Evolutionary conservation across 305 asterid species (phyloP).

Genomic region (Fraxinus angustifolia): DNA sequence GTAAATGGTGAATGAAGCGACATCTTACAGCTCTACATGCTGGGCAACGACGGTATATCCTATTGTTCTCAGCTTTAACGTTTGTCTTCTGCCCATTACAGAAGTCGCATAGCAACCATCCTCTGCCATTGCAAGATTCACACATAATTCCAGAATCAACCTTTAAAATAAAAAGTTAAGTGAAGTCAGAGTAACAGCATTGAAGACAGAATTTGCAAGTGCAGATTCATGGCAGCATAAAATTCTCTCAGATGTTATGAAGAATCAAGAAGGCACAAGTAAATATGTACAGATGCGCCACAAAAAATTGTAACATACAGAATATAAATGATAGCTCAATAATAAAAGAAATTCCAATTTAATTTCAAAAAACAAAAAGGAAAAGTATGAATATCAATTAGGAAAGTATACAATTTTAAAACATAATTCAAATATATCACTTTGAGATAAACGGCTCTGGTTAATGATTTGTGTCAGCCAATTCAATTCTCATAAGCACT

Average conservation of each 20-base stretch:
- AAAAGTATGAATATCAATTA: neutral
- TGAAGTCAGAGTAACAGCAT: neutral
- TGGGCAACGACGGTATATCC: conserved; percentile 72
- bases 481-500: neutral
- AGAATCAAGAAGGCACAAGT: neutral
- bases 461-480: neutral
- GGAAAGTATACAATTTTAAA: neutral
- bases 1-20: neutral
- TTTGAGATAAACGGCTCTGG: neutral
- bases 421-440: neutral
- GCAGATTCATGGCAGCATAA: neutral
- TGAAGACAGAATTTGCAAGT: neutral
- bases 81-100: conserved; percentile 75
- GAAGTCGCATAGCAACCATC: conserved; percentile 74
- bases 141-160: conserved; percentile 54
- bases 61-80: conserved; percentile 50
- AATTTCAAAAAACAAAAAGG: neutral
- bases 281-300: neutral
- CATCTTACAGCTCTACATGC: conserved; percentile 72
- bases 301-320: neutral
- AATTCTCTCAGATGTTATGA: neutral
- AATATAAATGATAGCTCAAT: neutral
- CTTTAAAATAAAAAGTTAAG: conserved; percentile 21
- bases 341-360: neutral
- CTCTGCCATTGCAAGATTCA: conserved; percentile 58